These are phyloP conservation scores for Periconia sp. DNA, from an alignment of 2,329 filamentous ascomycete species.

Conservation along the genomic window DNA sequence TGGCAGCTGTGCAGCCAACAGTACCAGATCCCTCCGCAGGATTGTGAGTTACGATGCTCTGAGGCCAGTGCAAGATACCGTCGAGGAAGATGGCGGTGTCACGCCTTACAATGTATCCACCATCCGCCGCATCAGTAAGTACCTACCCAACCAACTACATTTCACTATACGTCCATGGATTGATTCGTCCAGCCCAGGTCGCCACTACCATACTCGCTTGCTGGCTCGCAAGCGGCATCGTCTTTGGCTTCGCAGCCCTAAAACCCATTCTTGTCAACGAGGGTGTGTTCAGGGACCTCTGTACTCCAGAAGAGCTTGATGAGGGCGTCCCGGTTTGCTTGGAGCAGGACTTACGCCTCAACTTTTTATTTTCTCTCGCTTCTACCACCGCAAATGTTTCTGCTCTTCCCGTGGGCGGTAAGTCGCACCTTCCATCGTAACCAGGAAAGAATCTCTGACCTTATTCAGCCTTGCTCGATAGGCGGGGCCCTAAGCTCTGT, in stretches of 20 bases:
- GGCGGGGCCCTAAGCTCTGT: conserved; percentile 39
- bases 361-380: conserved; percentile 42
- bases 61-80: conserved; percentile 39
- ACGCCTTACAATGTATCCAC: conserved; percentile 54
- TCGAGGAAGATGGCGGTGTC: conserved; percentile 47
- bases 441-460: no score
- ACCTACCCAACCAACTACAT: conserved; percentile 7
- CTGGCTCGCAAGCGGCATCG: conserved; percentile 44
- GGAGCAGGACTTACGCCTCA: conserved; percentile 43
- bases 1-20: conserved; percentile 15
- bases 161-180: conserved; percentile 10
- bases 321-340: conserved; percentile 39
- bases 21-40: conserved; percentile 38
- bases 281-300: conserved; percentile 41
- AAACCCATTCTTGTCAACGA: conserved; percentile 44
- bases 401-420: conserved; percentile 40
- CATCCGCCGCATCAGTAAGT: conserved; percentile 35
- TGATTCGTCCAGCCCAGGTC: conserved; percentile 32
- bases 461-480: conserved; percentile 40
- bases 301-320: conserved; percentile 38
- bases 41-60: conserved; percentile 54
- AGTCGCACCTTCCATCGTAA: no score
- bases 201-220: conserved; percentile 38
- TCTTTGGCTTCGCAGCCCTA: conserved; percentile 45
- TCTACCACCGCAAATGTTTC: conserved; percentile 44